Conservation (phyloP, 768 basidiomycete species). For the Suillus spraguei region DNA sequence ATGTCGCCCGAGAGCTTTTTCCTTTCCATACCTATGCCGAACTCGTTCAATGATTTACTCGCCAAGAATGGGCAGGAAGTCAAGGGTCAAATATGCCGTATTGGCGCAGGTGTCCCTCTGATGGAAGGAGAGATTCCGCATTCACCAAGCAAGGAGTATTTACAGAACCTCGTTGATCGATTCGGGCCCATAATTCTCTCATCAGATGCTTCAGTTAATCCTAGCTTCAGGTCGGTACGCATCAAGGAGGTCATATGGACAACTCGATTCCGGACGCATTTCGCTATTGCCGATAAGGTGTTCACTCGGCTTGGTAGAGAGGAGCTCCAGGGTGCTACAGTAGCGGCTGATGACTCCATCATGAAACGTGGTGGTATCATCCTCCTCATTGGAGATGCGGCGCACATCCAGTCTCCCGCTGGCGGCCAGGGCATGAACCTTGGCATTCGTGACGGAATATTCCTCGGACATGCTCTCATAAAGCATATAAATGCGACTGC, state of each 20-base stretch:
- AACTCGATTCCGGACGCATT: conserved; percentile 48
- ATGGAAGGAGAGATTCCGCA: conserved; percentile 37
- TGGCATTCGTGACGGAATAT: conserved; percentile 51
- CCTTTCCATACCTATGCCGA: conserved; percentile 41
- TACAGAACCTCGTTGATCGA: conserved; percentile 45
- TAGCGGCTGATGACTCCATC: neutral
- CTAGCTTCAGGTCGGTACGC: conserved; percentile 27
- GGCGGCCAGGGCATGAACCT: conserved; percentile 58
- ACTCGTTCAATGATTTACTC: conserved; percentile 24
- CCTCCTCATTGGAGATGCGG: conserved; percentile 47
- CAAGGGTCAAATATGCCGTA: conserved; percentile 35
- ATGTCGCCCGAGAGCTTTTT: conserved; percentile 35
- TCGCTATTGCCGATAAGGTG: conserved; percentile 43
- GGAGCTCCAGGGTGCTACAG: neutral
- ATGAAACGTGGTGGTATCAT: conserved; percentile 19
- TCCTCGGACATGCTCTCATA: conserved; percentile 40
- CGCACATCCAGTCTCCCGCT: conserved; percentile 52
- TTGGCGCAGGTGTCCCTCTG: conserved; percentile 42
- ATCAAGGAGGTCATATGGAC: conserved; percentile 46
- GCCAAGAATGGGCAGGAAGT: conserved; percentile 11
- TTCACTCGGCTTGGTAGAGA: conserved; percentile 33
- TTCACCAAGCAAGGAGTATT: conserved; percentile 41
- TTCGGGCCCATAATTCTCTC: conserved; percentile 39
- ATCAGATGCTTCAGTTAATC: conserved; percentile 38
- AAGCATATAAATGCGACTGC: conserved; percentile 26